Base-by-base conservation (phyloP, 768 basidiomycete genomes). In the Rhodosporidiobolus sp. region DNA sequence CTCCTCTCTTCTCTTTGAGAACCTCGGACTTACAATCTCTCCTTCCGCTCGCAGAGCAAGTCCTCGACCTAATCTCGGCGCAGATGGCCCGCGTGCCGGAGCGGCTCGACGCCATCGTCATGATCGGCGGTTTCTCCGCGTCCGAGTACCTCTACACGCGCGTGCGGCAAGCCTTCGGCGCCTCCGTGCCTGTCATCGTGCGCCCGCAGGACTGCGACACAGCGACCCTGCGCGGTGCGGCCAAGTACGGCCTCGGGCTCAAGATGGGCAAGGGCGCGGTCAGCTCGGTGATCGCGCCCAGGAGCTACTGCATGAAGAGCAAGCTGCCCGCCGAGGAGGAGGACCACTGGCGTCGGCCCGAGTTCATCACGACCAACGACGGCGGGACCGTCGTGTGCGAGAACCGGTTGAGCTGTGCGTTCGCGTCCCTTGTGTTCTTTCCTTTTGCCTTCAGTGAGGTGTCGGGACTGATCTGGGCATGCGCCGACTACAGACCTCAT, bases 201-300 rank as follows among this genome's bases (percentile, higher is more conserved):
- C 87, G 92, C 63, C 92, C 92, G 35, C 84, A 88, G 49, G 92
- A 94, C 82, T 88, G 90, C 38, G 92, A 94, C 79, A 92, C 92
- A 22, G 92, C 92, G 4, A 94, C 92, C 2, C 82, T 89, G 67
- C 88, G 91, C 65, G 92, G 92, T 56, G 92, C 90, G n/a, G 92
- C 92, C 46, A 86, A 88, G 79, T 93, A 93, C 80, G 92, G 92
- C 32, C 84, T 93, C 34, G 89, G 90, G 28, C 86, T 87, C 62
- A 84, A 32, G 43, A 43, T 58, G 63, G 71, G 72, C 12, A 56
- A 87, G 74, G 84, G 87, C 38, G 85, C 92, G 22, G 91, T 94
- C 17, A 91, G 91, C 28, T 90, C 87, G 56, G 86, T 93, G 63
- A 90, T 94, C 65, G 87, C 87, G 22, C 91, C 92, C 22, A 85